Evolutionary conservation across 805 yeast genomes (phyloP), one percentile per base, ranked within the genome.

Genomic region (Zygosaccharomyces siamensis): DNA sequence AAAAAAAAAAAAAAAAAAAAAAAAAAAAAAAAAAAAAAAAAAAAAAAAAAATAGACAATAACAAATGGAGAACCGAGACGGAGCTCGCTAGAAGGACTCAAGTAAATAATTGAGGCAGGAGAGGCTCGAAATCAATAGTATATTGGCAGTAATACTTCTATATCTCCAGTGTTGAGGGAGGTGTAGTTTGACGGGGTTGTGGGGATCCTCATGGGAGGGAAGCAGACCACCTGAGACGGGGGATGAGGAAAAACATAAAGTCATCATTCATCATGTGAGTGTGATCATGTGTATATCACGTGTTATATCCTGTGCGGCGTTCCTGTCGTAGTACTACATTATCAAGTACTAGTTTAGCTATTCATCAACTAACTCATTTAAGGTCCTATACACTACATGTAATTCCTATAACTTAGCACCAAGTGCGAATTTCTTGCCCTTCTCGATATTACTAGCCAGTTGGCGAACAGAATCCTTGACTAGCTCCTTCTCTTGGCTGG

Each of bases 381-480:
- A 26, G 8, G 10, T 26, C 28, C 10, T 26, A 26, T 5, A 26
- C 3, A 26, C 28, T 26, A 39, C 31, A 3, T 8, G 11, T 21
- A 18, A 12, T 28, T 33, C 31, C 44, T 46, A 61, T 43, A 61
- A 48, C 41, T 58, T 65, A 49, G 57, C 40, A 18, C 52, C 53
- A 23, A 58, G 67, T 49, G 72, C 72, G 59, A 79, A 80, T 16
- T 68, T 62, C 41, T 72, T 74, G 52, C 88, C 89, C 72, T 81
- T 83, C 46, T 68, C 74, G 53, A 83, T 78, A 67, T 79, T 81
- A 44, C 69, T 72, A 21, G 71, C 62, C 59, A 83, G 72, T 58
- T 80, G 83, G 16, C 72, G 77, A 53, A 74, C 68, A 46, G 84
- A 83, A 54, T 75, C 75, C 11, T 63, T 62, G 54, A 82, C 71